Evolutionary conservation across 805 yeast species (phyloP).

Genomic region (Myxozyma mucilagina): DNA sequence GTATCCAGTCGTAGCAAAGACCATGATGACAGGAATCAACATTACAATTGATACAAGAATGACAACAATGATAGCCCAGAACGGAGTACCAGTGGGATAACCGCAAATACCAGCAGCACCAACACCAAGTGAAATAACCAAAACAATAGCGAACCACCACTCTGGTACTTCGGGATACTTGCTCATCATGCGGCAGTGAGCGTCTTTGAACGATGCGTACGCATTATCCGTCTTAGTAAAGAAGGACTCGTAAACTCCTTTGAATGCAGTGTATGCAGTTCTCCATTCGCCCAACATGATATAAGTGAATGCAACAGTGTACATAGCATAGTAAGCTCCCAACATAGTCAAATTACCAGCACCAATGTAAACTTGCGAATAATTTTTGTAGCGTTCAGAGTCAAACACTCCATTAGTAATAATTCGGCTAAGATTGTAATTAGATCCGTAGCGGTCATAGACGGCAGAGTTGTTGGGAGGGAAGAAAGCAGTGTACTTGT

Average conservation of each 20-base stretch:
- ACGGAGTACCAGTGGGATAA: slow-evolving; percentile 54
- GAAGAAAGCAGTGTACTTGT: slow-evolving; percentile 20
- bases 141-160: slow-evolving; percentile 63
- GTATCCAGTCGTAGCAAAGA: slow-evolving; percentile 64
- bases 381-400: slow-evolving; percentile 49
- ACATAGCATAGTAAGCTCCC: slow-evolving; percentile 54
- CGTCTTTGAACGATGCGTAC: slow-evolving; percentile 54
- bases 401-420: slow-evolving; percentile 40
- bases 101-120: slow-evolving; percentile 41
- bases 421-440: slow-evolving; percentile 16
- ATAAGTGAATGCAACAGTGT: slow-evolving; percentile 54
- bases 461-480: slow-evolving; percentile 18
- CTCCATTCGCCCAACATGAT: slow-evolving; percentile 50
- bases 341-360: slow-evolving; percentile 56
- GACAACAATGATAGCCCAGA: slow-evolving; percentile 64
- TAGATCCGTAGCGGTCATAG: slow-evolving; percentile 17
- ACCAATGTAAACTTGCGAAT: slow-evolving; percentile 59
- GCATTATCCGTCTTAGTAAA: slow-evolving; percentile 1
- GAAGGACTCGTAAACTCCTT: slow-evolving; percentile 46
- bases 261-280: slow-evolving; percentile 7
- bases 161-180: slow-evolving; percentile 70
- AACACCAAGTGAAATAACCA: slow-evolving; percentile 44
- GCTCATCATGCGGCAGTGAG: slow-evolving; percentile 53
- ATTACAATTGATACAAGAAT: slow-evolving; percentile 55
- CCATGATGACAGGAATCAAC: slow-evolving; percentile 61